Conservation (phyloP, 305 asterid genomes). For the Fraxinus sp. region DNA sequence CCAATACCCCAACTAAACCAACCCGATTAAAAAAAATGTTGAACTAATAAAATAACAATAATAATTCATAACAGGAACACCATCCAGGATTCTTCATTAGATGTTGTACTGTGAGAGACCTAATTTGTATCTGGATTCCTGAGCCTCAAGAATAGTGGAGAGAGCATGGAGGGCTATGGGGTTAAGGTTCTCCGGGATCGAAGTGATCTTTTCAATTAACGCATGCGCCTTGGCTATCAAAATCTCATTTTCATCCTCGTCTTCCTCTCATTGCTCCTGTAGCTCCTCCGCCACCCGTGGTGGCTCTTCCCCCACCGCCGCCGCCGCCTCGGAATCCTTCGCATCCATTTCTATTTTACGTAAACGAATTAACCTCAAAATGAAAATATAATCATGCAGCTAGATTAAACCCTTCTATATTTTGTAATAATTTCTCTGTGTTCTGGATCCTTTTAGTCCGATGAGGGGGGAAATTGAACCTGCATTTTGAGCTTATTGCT, state of each 20-base stretch:
- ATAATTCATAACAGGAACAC: neutral
- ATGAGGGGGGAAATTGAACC: slow-evolving; percentile 19
- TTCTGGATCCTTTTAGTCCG: slow-evolving; percentile 16
- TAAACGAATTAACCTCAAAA: neutral
- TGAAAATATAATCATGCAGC: neutral
- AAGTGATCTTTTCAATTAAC: slow-evolving; percentile 72
- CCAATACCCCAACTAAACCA: neutral
- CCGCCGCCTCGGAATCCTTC: slow-evolving; percentile 30
- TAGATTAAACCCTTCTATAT: neutral
- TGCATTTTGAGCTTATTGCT: slow-evolving; percentile 5
- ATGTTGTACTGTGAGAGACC: slow-evolving; percentile 9
- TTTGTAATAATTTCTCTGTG: neutral
- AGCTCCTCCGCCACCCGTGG: slow-evolving; percentile 36
- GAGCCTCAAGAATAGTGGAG: slow-evolving; percentile 71
- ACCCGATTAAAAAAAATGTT: neutral
- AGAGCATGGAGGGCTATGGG: slow-evolving; percentile 75
- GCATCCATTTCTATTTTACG: slow-evolving; percentile 34
- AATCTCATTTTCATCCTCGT: slow-evolving; percentile 58
- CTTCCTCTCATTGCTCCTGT: slow-evolving; percentile 35
- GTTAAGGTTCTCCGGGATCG: slow-evolving; percentile 76
- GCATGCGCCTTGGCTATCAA: slow-evolving; percentile 67
- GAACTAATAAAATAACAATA: neutral
- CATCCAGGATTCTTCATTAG: neutral
- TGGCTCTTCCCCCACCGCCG: neutral
- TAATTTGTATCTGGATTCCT: slow-evolving; percentile 63